Conservation (phyloP, 2,329 filamentous ascomycete species). For the Aschersonia sp. region DNA sequence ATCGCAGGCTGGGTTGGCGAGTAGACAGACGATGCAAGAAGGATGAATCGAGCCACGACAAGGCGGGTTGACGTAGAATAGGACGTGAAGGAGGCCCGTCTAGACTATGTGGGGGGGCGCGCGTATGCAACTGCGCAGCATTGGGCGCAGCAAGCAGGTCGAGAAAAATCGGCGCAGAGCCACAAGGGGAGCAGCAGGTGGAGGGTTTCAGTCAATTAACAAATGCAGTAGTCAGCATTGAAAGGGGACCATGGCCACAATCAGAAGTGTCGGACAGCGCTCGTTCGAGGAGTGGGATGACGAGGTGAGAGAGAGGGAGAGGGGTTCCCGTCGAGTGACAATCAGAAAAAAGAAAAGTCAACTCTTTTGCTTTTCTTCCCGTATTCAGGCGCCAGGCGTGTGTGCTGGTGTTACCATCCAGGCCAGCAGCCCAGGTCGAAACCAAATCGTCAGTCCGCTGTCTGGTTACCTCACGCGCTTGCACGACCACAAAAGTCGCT, state of each 20-base stretch:
- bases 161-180: no score
- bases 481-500: not conserved
- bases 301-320: no score
- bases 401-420: not conserved
- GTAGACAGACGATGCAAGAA: constrained; percentile 2
- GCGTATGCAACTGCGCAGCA: not conserved
- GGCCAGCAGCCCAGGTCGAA: not conserved
- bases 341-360: no score
- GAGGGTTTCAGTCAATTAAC: no score
- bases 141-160: no score
- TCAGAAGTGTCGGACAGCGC: no score
- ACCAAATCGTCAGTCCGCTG: not conserved
- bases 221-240: no score
- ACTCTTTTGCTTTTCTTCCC: no score
- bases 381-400: not conserved
- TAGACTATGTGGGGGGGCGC: not conserved
- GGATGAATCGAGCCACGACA: not conserved
- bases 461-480: not conserved
- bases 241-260: no score
- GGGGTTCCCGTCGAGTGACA: no score
- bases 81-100: not conserved
- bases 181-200: no score
- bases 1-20: not conserved
- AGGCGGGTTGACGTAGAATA: not conserved
- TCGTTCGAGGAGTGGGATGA: no score